phyloP scores from a whole-genome alignment of 2,329 filamentous ascomycete species.

The Clarireedia homoeocarpa region DNA sequence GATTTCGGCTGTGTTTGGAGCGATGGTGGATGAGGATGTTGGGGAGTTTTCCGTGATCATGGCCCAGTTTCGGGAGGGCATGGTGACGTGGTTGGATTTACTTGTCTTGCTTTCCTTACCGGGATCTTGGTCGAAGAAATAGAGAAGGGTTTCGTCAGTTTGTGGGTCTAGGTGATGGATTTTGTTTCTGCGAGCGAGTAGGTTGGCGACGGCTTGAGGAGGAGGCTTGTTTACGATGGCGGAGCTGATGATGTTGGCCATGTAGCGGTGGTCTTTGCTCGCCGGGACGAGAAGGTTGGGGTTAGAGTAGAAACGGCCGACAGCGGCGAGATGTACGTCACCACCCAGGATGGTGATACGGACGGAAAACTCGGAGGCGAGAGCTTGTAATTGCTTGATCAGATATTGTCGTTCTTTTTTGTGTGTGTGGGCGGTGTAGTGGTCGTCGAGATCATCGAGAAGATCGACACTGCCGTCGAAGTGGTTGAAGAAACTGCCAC shows the following conservation, averaged over 20 bases:
- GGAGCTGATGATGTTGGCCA: conserved; percentile 91
- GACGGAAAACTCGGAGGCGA: conserved; percentile 79
- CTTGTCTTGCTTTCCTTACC: conserved; percentile 68
- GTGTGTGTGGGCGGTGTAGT: conserved; percentile 88
- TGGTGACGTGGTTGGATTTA: conserved; percentile 74
- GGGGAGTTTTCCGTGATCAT: conserved; percentile 77
- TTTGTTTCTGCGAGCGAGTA: conserved; percentile 90
- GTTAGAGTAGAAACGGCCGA: conserved; percentile 93
- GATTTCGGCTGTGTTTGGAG: background rate
- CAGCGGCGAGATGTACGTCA: conserved; percentile 85
- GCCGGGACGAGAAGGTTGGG: conserved; percentile 73
- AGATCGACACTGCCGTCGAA: conserved; percentile 93
- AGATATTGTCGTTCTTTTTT: conserved; percentile 78
- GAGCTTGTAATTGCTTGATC: conserved; percentile 71
- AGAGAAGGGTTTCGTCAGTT: conserved; percentile 82
- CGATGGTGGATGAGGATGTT: conserved; percentile 34
- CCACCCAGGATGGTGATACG: conserved; percentile 88
- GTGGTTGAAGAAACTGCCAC: conserved; percentile 81
- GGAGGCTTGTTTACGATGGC: conserved; percentile 91
- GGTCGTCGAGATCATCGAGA: conserved; percentile 87
- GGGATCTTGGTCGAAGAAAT: conserved; percentile 86
- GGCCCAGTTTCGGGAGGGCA: conserved; percentile 90
- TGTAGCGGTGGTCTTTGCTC: conserved; percentile 89
- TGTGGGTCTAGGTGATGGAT: conserved; percentile 62
- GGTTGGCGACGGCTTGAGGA: conserved; percentile 81